Evolutionary conservation across 2,329 filamentous ascomycete species (phyloP).

Genomic region (Rachicladosporium sp.): DNA sequence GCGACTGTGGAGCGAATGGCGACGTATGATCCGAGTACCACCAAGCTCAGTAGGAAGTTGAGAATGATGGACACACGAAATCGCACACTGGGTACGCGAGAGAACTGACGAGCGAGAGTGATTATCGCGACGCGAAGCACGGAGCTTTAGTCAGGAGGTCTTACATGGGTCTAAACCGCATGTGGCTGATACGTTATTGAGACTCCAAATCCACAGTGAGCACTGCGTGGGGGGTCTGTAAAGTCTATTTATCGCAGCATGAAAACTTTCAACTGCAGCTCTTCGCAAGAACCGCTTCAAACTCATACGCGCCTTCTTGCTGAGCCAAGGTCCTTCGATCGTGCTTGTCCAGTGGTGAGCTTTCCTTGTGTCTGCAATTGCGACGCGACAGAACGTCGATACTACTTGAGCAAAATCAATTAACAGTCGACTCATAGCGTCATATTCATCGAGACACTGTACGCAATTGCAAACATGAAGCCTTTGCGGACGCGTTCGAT

Average conservation of each 20-base stretch:
- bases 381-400: neutral
- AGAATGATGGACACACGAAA: slow-evolving; percentile 1
- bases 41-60: neutral
- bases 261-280: no score
- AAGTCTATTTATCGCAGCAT: no score
- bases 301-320: no score
- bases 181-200: no score
- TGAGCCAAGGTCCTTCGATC: neutral
- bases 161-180: no score
- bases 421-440: neutral
- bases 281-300: no score
- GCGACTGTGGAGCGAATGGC: neutral
- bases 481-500: slow-evolving; percentile 4
- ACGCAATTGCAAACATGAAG: slow-evolving; percentile 4
- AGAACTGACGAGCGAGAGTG: no score
- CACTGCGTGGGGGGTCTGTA: no score
- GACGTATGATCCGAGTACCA: neutral
- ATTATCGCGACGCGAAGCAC: neutral
- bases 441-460: slow-evolving; percentile 1
- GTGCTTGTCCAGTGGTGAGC: neutral
- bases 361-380: no score
- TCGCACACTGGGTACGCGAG: no score
- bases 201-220: no score
- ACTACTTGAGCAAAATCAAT: neutral
- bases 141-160: neutral